Evolutionary conservation across 768 basidiomycete genomes (phyloP), one percentile per base, ranked within the genome.

Genomic region (Boletus vermiculosoides): DNA sequence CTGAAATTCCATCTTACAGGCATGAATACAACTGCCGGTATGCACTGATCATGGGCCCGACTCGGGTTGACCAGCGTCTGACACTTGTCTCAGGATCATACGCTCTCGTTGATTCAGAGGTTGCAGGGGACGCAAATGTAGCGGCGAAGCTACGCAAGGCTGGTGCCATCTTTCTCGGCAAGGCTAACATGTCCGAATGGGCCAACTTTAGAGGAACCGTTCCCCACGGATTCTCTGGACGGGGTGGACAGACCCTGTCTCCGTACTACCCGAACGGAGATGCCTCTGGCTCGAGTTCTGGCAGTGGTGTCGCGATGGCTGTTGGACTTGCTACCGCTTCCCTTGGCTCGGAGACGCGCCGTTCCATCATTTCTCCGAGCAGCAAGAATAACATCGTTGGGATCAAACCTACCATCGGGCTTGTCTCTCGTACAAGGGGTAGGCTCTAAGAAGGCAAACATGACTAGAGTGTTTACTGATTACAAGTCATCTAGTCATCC

Each of bases 341-440:
- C 15, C 69, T 82, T 23, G 80, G 81, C 13, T 73, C 76, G 0
- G 81, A 81, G 62, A 81, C 77, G 8, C 73, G 78, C 49, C 81
- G 82, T n/a, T 78, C 76, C 15, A 82, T 82, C 55, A 65, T 76
- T 34, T 76, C 68, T 15, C 81, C 81, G 0, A 71, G 74, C 42
- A 74, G 72, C 47, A 55, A 60, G 22, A 78, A 76, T 54, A 80
- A 79, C 42, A 54, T 81, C 10, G 79, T 75, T 10, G 76, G 78
- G 68, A 71, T 69, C 30, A 75, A 76, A 51, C 73, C 78, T 7
- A 77, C 74, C 5, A 60, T 77, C 1, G 78, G 78, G 18, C 64
- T 77, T 2, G 76, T 75, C 15, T 74, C 76, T 49, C 66, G 76
- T 12, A 64, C 69, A 4, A 73, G 69, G 51, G 76, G 75, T 75